Evolutionary conservation across 441 rosid genomes (phyloP).

Genomic region (Pelargonium exstipulatum): DNA sequence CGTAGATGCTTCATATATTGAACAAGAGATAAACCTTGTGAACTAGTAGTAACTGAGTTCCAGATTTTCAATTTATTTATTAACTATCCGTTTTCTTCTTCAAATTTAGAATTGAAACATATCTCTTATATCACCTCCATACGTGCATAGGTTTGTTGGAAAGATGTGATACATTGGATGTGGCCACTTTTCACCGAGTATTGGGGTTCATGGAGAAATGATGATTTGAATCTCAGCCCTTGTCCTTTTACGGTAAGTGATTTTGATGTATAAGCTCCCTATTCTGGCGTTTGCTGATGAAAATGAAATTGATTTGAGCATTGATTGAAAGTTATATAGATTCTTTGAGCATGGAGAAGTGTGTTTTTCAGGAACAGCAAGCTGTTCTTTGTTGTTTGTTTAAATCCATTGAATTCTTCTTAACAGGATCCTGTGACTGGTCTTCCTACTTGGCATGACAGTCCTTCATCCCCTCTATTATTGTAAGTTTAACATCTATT

Average conservation of each 20-base stretch:
- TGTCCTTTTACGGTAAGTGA: slow-evolving; percentile 72
- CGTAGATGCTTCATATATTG: background rate
- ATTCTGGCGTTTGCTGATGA: slow-evolving; percentile 9
- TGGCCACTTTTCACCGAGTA: slow-evolving; percentile 84
- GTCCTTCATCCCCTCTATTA: slow-evolving; percentile 58
- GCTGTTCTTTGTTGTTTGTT: background rate
- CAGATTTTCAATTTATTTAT: background rate
- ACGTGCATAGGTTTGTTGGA: slow-evolving; percentile 63
- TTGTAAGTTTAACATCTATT: slow-evolving; percentile 44
- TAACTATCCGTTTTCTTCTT: background rate
- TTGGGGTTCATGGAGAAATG: slow-evolving; percentile 85
- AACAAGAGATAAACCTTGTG: background rate
- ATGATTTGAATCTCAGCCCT: slow-evolving; percentile 67
- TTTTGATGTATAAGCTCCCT: slow-evolving; percentile 18
- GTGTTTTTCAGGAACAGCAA: background rate
- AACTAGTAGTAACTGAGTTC: background rate
- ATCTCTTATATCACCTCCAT: background rate
- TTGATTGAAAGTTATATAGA: slow-evolving; percentile 1
- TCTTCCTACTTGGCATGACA: slow-evolving; percentile 65
- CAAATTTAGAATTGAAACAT: background rate
- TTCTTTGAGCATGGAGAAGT: background rate
- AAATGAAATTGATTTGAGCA: slow-evolving; percentile 5
- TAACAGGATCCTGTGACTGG: slow-evolving; percentile 88
- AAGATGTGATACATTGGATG: slow-evolving; percentile 92
- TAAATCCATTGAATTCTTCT: slow-evolving; percentile 14